Evolutionary conservation across 2,329 filamentous ascomycete species (phyloP).

Genomic region (Waltergamsia citrina): DNA sequence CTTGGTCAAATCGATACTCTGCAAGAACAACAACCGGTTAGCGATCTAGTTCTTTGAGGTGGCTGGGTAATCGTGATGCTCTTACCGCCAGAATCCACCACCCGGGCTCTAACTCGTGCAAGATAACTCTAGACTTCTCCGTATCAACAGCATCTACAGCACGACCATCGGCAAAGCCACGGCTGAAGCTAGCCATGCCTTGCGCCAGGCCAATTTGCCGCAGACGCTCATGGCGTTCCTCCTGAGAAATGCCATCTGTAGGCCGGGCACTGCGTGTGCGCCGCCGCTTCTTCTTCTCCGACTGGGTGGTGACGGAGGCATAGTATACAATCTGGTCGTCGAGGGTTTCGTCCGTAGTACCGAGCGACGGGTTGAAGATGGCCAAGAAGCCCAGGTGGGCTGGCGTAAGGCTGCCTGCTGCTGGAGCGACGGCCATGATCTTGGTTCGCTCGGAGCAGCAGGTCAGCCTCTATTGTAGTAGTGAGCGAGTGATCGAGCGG

Average conservation of each 20-base stretch:
- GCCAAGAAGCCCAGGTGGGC: constrained; percentile 84
- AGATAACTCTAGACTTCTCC: constrained; percentile 73
- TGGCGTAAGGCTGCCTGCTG: constrained; percentile 31
- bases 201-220: constrained; percentile 93
- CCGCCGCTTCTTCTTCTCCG: constrained; percentile 24
- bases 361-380: constrained; percentile 87
- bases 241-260: constrained; percentile 36
- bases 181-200: constrained; percentile 90
- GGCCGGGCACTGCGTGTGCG: constrained; percentile 27
- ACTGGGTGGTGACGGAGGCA: constrained; percentile 48
- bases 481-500: too few species aligned
- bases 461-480: not conserved
- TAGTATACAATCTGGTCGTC: constrained; percentile 90
- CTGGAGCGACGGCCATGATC: constrained; percentile 4
- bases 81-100: constrained; percentile 95
- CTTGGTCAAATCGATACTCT: constrained; percentile 66
- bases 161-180: constrained; percentile 71
- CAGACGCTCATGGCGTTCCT: constrained; percentile 76
- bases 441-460: constrained; percentile 1
- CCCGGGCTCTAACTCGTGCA: constrained; percentile 77
- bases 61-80: not conserved
- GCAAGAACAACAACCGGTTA: not conserved
- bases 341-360: constrained; percentile 47
- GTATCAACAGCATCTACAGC: constrained; percentile 83
- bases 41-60: not conserved